These are phyloP conservation scores for Aegilops speltoides DNA, from an alignment of 176 grass and related monocot genomes.

Conservation along the genomic window DNA sequence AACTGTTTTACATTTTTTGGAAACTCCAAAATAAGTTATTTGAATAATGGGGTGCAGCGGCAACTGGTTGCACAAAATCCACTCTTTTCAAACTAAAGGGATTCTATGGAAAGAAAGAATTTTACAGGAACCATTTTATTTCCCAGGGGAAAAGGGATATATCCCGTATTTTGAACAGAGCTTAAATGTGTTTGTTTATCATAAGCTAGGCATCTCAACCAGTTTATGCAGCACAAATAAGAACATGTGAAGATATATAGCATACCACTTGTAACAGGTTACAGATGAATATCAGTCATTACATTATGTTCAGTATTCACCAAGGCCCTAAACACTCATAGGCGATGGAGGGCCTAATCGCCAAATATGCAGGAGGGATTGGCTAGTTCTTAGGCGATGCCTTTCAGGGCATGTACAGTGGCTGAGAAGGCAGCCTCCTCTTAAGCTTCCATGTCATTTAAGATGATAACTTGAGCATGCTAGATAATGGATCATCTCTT, in stretches of 20 bases:
- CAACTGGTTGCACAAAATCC: not conserved
- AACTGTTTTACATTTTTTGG: not conserved
- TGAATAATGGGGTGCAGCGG: slow-evolving; percentile 4
- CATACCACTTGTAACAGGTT: not conserved
- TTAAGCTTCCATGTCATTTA: not conserved
- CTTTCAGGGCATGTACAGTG: not conserved
- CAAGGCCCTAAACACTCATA: not conserved
- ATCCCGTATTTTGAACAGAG: not conserved
- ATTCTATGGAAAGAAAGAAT: not conserved
- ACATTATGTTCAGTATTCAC: not conserved
- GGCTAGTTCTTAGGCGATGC: not conserved
- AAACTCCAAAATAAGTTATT: not conserved
- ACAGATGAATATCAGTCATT: not conserved
- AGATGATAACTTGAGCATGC: not conserved
- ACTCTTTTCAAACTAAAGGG: not conserved
- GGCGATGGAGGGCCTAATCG: not conserved
- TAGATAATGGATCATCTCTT: not conserved
- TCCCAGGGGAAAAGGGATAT: not conserved
- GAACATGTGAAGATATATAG: not conserved
- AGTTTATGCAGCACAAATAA: not conserved
- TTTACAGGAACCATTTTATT: not conserved
- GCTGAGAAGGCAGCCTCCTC: not conserved
- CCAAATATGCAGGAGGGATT: not conserved
- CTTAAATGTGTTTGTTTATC: not conserved
- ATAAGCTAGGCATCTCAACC: not conserved